These are phyloP conservation scores for Exophiala aquamarina DNA, from an alignment of 2,329 filamentous ascomycete genomes.

Conservation along the genomic window DNA sequence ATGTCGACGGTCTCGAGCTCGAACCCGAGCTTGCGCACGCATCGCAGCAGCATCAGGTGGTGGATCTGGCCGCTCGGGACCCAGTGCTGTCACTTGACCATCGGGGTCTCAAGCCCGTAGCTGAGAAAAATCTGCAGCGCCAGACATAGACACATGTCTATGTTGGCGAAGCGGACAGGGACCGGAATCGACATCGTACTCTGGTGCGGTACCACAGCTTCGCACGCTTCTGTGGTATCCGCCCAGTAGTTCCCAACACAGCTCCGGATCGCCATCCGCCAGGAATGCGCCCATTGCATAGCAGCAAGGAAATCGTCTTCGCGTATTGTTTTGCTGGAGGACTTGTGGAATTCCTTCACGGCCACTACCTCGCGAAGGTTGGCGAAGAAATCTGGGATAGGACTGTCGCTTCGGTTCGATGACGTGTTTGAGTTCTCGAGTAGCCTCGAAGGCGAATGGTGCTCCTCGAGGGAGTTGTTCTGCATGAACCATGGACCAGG, in stretches of 20 bases:
- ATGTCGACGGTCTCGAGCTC: constrained; percentile 3
- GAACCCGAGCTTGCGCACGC: constrained; percentile 5
- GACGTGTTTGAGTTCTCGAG: too few species aligned
- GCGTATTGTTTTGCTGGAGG: too few species aligned
- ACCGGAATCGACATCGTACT: not conserved
- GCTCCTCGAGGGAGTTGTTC: too few species aligned
- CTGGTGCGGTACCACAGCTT: not conserved
- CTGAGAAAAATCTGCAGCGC: constrained; percentile 1
- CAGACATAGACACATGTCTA: constrained; percentile 11
- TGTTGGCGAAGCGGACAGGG: constrained; percentile 3
- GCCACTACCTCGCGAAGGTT: too few species aligned
- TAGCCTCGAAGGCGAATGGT: too few species aligned
- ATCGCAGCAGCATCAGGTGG: constrained; percentile 11
- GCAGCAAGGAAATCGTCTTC: too few species aligned
- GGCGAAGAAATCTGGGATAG: too few species aligned
- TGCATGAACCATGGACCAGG: not conserved
- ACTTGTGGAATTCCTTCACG: too few species aligned
- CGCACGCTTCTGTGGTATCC: constrained; percentile 5
- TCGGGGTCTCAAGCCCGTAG: not conserved
- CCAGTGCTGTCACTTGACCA: not conserved
- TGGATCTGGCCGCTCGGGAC: constrained; percentile 5
- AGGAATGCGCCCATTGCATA: too few species aligned
- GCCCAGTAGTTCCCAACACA: constrained; percentile 5
- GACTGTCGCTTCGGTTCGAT: too few species aligned
- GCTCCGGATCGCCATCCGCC: constrained; percentile 1